Percentiles rank a stretch among this genome's conserved stretches.
Evolutionary conservation across 176 grass and related monocot genomes (phyloP).

Genomic region (Leersia perrieri): DNA sequence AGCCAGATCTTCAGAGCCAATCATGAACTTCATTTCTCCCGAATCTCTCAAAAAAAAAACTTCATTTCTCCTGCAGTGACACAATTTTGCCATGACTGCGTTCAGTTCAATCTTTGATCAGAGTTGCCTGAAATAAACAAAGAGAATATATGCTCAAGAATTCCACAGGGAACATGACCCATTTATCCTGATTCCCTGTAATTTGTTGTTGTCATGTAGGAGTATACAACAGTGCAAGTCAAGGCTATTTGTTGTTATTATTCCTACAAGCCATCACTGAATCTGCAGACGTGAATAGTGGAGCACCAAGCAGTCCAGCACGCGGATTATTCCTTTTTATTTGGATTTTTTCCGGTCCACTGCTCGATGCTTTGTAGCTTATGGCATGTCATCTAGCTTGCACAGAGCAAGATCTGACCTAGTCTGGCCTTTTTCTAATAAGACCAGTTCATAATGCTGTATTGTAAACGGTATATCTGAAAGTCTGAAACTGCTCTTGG

Average conservation of each 20-base stretch:
- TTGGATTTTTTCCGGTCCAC: conserved; percentile 34
- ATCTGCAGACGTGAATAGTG: neutral
- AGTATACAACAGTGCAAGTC: neutral
- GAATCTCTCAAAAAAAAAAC: no score
- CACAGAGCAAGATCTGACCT: neutral
- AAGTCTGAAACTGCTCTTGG: no score
- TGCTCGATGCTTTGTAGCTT: conserved; percentile 4
- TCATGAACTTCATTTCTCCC: neutral
- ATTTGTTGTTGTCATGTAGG: neutral
- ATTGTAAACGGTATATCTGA: no score
- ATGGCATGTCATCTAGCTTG: neutral
- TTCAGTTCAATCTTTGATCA: neutral
- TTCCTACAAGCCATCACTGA: neutral
- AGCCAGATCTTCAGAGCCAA: neutral
- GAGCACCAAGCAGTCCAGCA: neutral
- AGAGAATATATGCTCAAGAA: neutral
- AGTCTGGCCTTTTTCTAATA: neutral
- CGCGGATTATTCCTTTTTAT: conserved; percentile 1
- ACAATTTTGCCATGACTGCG: neutral
- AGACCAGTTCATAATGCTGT: neutral
- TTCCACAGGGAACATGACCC: neutral
- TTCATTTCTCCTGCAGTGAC: neutral
- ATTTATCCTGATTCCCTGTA: neutral
- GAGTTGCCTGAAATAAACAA: neutral
- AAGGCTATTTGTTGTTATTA: neutral